Base-by-base conservation (phyloP, 2,329 filamentous ascomycete genomes). In the Rhynchosporium agropyri region DNA sequence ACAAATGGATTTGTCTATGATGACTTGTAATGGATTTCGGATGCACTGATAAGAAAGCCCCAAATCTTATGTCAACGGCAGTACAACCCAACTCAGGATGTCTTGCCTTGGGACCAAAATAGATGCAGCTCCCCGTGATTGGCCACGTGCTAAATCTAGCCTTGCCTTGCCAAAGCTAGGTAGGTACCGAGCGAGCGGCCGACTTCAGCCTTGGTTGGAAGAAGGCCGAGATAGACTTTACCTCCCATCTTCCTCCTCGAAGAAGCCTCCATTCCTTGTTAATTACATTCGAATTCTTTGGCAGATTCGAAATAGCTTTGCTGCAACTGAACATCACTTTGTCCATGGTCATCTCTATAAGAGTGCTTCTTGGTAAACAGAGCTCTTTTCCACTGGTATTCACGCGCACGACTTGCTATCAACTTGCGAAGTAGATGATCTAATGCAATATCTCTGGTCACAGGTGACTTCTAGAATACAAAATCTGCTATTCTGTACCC, bases 371-470 rank as follows among this genome's bases (percentile, higher is more conserved):
- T 56, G 26, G 57, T 63, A 50, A 40, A 38, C 49, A 36, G 43
- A 64, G 60, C 60, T 60, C 55, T 64, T 59, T 51, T 33, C 26
- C 56, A 50, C 45, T 50, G 40, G 53, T 60, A 65, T 65, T 60
- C 60, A 63, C 58, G 63, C 65, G 65, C 61, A 64, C 68, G 65
- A 67, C 67, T 60, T 36, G 26, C 58, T n/a, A 64, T 61, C 64
- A 63, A 58, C 58, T 68, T 49, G 49, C 64, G 61, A 61, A 46
- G 60, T 68, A 60, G 63, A 67, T 68, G 63, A 67, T 56, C 66
- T 53, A 51, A 28, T n/a, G 15, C 60, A 40, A 49, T 20, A 26
- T 54, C 45, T 49, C 36, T 51, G 29, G n/a, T n/a, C 31, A 53
- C 36, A 38, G 49, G 45, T 28, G 20, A 12, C 36, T 31, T 54